These are phyloP conservation scores for Haematococcus sp. DNA, from an alignment of 139 green algal species.

Conservation along the genomic window DNA sequence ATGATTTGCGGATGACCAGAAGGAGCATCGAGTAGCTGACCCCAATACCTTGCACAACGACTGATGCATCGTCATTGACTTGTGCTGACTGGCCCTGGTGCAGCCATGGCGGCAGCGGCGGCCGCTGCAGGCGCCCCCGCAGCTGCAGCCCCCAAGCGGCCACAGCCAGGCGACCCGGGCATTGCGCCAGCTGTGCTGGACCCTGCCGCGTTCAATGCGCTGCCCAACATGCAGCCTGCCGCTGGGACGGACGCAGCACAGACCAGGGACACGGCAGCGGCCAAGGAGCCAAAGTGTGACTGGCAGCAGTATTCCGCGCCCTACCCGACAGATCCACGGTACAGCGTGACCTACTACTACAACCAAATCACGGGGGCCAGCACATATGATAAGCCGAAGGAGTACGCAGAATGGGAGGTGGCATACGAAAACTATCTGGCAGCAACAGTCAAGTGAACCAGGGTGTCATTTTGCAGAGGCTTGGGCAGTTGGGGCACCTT, in stretches of 20 bases:
- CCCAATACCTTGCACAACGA: no score
- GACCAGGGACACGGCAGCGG: constrained; percentile 2
- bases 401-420: constrained; percentile 37
- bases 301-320: constrained; percentile 36
- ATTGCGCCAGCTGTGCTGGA: constrained; percentile 5
- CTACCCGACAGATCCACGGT: constrained; percentile 22
- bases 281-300: constrained; percentile 13
- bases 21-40: no score
- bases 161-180: constrained; percentile 11
- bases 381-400: constrained; percentile 43
- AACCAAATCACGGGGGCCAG: constrained; percentile 32
- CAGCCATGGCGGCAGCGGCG: no score
- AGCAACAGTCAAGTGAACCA: background rate
- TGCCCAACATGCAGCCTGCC: constrained; percentile 27
- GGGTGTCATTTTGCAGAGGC: no score
- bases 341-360: constrained; percentile 41
- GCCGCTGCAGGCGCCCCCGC: background rate
- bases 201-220: background rate
- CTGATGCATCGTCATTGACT: no score
- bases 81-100: no score
- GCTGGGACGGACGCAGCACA: constrained; percentile 19
- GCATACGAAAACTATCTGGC: constrained; percentile 19
- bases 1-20: no score
- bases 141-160: background rate
- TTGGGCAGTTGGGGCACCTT: no score